phyloP scores from a whole-genome alignment of 257 asterid genomes.

The Capsicum rhomboideum region DNA sequence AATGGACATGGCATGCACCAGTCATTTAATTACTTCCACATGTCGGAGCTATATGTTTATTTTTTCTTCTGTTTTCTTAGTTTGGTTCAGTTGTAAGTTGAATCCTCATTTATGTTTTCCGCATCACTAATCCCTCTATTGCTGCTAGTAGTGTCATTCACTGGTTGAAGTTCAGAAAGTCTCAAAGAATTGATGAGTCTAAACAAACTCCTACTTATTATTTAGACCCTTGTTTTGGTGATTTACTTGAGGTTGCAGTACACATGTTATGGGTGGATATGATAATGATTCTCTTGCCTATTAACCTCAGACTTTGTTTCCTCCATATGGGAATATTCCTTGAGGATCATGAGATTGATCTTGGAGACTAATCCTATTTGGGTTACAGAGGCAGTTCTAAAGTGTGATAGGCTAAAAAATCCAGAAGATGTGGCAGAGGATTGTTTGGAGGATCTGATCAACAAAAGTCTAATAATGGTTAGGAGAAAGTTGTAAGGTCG shows the following conservation, averaged over 20 bases:
- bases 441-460: neutral
- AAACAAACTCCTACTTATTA: neutral
- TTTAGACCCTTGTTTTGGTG: neutral
- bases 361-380: neutral
- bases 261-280: neutral
- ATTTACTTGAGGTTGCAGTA: neutral
- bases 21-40: neutral
- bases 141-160: neutral
- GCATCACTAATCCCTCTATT: neutral
- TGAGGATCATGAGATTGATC: slow-evolving; percentile 3
- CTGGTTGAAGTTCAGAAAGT: neutral
- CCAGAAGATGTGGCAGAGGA: neutral
- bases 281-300: slow-evolving; percentile 1
- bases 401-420: neutral
- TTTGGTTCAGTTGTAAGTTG: neutral
- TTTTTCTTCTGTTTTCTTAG: neutral
- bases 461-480: neutral
- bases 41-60: neutral
- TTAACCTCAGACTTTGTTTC: slow-evolving; percentile 3
- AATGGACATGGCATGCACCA: neutral
- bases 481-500: neutral
- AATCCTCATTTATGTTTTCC: neutral
- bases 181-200: neutral
- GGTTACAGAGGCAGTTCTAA: slow-evolving; percentile 10
- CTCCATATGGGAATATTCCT: neutral